Evolutionary conservation across 1,139 yeast species (phyloP).

Genomic region (Taphrina confusa): DNA sequence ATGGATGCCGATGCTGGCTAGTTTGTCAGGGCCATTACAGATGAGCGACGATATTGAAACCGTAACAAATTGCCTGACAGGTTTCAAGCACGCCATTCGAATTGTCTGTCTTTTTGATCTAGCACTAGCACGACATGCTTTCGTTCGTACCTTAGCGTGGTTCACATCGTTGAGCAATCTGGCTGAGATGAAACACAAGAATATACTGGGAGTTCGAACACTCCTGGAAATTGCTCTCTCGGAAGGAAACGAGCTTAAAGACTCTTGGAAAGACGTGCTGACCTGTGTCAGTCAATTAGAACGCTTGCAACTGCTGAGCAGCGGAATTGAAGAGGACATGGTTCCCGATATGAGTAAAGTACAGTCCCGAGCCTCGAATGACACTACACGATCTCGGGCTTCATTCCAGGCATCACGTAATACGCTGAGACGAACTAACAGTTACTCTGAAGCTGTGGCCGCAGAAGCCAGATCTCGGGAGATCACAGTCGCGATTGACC

Average conservation of each 20-base stretch:
- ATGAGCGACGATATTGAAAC: slow-evolving; percentile 80
- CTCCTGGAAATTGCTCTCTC: slow-evolving; percentile 74
- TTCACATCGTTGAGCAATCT: slow-evolving; percentile 78
- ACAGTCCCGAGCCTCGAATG: slow-evolving; percentile 18
- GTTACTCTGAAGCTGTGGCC: slow-evolving; percentile 57
- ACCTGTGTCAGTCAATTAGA: slow-evolving; percentile 87
- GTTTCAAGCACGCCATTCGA: slow-evolving; percentile 75
- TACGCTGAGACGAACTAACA: slow-evolving; percentile 23
- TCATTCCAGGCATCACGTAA: slow-evolving; percentile 24
- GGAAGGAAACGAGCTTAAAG: slow-evolving; percentile 71
- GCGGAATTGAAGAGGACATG: slow-evolving; percentile 80
- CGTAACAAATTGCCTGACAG: slow-evolving; percentile 74
- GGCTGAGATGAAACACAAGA: slow-evolving; percentile 75
- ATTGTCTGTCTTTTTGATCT: slow-evolving; percentile 83
- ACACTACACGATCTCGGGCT: slow-evolving; percentile 19
- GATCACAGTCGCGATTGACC: slow-evolving; percentile 80
- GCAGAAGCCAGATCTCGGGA: slow-evolving; percentile 70
- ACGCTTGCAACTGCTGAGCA: slow-evolving; percentile 80
- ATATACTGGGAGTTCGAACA: slow-evolving; percentile 74
- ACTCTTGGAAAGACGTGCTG: slow-evolving; percentile 82
- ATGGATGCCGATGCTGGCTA: slow-evolving; percentile 97
- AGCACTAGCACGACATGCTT: slow-evolving; percentile 83
- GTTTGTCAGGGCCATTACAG: slow-evolving; percentile 88
- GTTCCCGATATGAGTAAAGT: slow-evolving; percentile 79
- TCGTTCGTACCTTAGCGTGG: slow-evolving; percentile 85